These are phyloP conservation scores for Leptographium wingfieldii DNA, from an alignment of 2,329 filamentous ascomycete genomes.

Conservation along the genomic window DNA sequence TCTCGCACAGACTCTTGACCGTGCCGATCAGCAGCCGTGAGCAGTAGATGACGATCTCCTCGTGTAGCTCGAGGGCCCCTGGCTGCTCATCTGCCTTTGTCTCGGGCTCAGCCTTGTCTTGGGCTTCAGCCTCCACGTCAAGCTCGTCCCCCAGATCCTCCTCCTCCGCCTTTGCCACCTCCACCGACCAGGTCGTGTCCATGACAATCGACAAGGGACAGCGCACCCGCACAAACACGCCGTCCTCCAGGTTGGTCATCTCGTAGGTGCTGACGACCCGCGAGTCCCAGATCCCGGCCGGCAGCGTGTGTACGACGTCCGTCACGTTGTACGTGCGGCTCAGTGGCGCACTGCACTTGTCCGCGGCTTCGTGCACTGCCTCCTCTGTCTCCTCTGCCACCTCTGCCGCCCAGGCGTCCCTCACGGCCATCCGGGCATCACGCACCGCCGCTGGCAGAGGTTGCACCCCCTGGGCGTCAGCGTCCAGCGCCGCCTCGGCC, in stretches of 20 bases:
- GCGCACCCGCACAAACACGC: constrained; percentile 37
- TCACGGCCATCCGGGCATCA: constrained; percentile 6
- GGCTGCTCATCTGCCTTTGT: constrained; percentile 12
- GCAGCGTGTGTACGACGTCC: constrained; percentile 37
- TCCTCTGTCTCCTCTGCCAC: background rate
- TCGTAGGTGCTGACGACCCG: constrained; percentile 41
- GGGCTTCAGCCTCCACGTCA: background rate
- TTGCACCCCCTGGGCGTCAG: constrained; percentile 9
- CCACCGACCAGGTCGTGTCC: constrained; percentile 38
- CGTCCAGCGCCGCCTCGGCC: constrained; percentile 18
- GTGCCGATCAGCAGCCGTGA: constrained; percentile 35
- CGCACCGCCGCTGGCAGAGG: constrained; percentile 9
- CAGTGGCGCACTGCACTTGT: too few relatives aligned
- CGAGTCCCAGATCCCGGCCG: constrained; percentile 42
- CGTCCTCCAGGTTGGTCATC: constrained; percentile 35
- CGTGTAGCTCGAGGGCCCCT: constrained; percentile 26
- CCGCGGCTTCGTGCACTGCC: background rate
- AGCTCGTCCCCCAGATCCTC: background rate
- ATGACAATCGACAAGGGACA: constrained; percentile 38
- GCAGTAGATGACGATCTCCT: constrained; percentile 37
- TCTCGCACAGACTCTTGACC: constrained; percentile 38
- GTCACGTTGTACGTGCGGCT: constrained; percentile 32
- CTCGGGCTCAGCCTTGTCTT: constrained; percentile 10
- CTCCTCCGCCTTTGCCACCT: constrained; percentile 12
- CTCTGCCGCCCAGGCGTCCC: background rate